These are phyloP conservation scores for Cutaneotrichosporon mucoides DNA, from an alignment of 1,284 basidiomycete genomes.

Conservation along the genomic window DNA sequence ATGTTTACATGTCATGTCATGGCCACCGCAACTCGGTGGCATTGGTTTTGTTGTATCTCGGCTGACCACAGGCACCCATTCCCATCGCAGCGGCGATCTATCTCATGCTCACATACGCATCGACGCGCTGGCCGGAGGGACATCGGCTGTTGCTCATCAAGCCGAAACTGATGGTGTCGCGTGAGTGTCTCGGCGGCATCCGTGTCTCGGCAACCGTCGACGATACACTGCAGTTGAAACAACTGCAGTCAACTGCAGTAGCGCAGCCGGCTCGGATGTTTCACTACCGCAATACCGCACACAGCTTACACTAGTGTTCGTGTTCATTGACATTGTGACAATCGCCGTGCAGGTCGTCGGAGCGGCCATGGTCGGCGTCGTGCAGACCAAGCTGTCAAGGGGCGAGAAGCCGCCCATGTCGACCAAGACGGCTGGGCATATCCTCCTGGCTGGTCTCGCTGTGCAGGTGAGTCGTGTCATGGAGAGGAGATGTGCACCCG, in stretches of 20 bases:
- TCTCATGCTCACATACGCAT: conserved; percentile 36
- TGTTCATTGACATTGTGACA: conserved; percentile 41
- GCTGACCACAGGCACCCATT: conserved; percentile 39
- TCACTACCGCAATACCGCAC: too few relatives aligned
- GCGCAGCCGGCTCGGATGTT: too few relatives aligned
- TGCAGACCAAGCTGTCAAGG: conserved; percentile 35
- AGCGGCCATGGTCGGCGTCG: conserved; percentile 50
- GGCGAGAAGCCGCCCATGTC: conserved; percentile 31
- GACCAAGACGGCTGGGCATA: conserved; percentile 46
- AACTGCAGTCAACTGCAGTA: too few relatives aligned
- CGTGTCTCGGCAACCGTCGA: background rate
- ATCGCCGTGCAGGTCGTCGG: conserved; percentile 48
- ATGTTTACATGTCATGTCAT: too few relatives aligned
- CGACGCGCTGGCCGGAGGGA: conserved; percentile 25
- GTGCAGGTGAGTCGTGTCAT: conserved; percentile 31
- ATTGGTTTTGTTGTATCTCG: too few relatives aligned
- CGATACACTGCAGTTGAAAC: too few relatives aligned
- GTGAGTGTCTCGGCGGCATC: conserved; percentile 19
- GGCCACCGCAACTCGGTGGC: too few relatives aligned
- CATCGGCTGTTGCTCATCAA: conserved; percentile 29
- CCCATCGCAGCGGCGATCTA: conserved; percentile 49
- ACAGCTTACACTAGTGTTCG: conserved; percentile 31
- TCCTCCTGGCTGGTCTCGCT: conserved; percentile 48
- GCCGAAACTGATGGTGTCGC: conserved; percentile 31
- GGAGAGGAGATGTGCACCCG: too few relatives aligned